Evolutionary conservation across 2,329 filamentous ascomycete species (phyloP).

Genomic region (Cladosporium halotolerans): DNA sequence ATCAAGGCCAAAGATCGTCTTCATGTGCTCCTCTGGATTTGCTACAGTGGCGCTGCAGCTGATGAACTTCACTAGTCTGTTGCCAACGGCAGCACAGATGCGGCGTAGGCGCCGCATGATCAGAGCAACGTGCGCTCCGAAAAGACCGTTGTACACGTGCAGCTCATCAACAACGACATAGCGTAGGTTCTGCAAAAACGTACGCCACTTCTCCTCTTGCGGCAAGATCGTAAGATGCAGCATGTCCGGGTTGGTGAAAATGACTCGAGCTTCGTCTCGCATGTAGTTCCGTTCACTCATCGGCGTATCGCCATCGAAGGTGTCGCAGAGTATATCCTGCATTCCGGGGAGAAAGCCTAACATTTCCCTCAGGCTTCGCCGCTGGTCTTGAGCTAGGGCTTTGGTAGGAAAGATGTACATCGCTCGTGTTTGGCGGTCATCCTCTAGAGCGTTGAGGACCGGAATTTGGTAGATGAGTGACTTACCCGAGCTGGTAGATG

Average conservation of each 20-base stretch:
- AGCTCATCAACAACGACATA: conserved; percentile 83
- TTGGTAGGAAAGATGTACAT: conserved; percentile 99
- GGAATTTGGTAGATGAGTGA: conserved; percentile 97
- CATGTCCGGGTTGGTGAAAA: conserved; percentile 99
- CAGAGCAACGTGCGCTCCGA: conserved; percentile 88
- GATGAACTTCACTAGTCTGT: conserved; percentile 77
- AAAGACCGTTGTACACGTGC: conserved; percentile 92
- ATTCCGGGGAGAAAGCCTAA: conserved; percentile 73
- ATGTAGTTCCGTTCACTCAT: conserved; percentile 73
- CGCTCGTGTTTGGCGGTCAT: conserved; percentile 68
- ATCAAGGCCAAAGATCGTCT: conserved; percentile 83
- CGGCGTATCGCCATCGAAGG: conserved; percentile 91
- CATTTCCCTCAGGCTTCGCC: conserved; percentile 78
- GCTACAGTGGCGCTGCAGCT: conserved; percentile 95
- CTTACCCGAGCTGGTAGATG: conserved; percentile 93
- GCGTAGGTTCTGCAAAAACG: conserved; percentile 79
- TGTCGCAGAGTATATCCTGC: conserved; percentile 74
- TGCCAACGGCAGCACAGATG: conserved; percentile 85
- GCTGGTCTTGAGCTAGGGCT: conserved; percentile 89
- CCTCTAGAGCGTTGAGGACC: conserved; percentile 78
- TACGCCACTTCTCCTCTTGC: conserved; percentile 82
- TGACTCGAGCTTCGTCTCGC: conserved; percentile 80
- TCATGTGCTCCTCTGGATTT: conserved; percentile 87
- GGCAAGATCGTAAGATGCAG: conserved; percentile 89
- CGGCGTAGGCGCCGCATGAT: conserved; percentile 86